Evolutionary conservation across 257 asterid species (phyloP), one percentile per base, ranked within the genome.

Genomic region (Nicotiana otophora): DNA sequence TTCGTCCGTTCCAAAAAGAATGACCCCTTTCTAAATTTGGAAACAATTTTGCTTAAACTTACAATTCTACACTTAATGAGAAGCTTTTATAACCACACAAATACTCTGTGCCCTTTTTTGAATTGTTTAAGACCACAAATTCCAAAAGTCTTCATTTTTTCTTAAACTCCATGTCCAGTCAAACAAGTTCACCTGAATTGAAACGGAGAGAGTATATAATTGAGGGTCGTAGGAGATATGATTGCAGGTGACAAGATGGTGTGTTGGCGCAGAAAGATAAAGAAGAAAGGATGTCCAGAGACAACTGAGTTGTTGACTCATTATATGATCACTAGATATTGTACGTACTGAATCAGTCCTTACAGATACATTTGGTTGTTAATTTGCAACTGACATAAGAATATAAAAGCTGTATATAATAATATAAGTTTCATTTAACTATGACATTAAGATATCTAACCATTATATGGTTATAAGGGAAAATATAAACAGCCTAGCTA

Each of bases 271-370:
- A 74, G 16, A 74, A 74, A 48, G 39, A 74, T 46, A 74, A 74
- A 74, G 39, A 26, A 48, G 9, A 48, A 5, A 26, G 26, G 4
- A 74, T 74, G 4, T 48, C 62, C 16, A 26, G 80, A 74, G 80
- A 26, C 79, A 23, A 74, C 80, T n/a, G 80, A 74, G 79, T 14
- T 74, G 80, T 74, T 74, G 80, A 48, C 80, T 74, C 80, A 74
- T 74, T 74, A 48, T 74, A 48, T 74, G 62, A 48, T 74, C 30
- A n/a, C 48, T 46, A 14, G 39, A 6, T 48, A 48, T 39, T 12
- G 39, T 48, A 74, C 15, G 42, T 48, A 74, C 80, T 48, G 1
- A 48, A 74, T 60, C 28, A 74, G 75, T 23, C 26, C 75, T 33
- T 67, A 33, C 28, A 67, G 51, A 67, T 67, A 67, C 75, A 67